Conservation (phyloP, 768 basidiomycete genomes). For the Lentinus brumalis region DNA sequence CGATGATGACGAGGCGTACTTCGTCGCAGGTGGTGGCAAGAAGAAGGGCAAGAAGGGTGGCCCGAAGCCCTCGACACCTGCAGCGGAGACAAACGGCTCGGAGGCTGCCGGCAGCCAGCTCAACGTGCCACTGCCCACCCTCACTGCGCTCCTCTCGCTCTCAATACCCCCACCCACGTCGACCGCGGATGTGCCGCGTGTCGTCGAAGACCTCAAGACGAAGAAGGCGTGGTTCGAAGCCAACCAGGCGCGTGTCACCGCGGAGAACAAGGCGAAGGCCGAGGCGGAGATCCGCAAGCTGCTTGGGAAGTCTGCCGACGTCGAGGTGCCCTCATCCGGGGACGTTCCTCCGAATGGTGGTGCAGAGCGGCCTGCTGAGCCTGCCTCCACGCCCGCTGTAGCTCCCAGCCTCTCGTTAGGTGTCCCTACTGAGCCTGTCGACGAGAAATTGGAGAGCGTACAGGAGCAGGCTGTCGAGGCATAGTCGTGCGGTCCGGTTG, state of each 20-base stretch:
- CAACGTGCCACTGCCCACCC: conserved; percentile 82
- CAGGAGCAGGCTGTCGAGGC: conserved; percentile 35
- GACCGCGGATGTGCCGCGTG: conserved; percentile 72
- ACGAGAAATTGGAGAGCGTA: conserved; percentile 45
- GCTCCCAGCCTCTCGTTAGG: conserved; percentile 32
- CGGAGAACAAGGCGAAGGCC: conserved; percentile 79
- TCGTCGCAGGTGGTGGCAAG: conserved; percentile 65
- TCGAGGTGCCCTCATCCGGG: conserved; percentile 30
- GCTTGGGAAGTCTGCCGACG: conserved; percentile 37
- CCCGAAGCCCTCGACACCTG: conserved; percentile 29
- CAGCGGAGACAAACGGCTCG: conserved; percentile 16
- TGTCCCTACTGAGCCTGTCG: conserved; percentile 42
- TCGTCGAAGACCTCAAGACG: conserved; percentile 86
- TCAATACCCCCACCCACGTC: conserved; percentile 90
- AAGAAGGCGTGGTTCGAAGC: conserved; percentile 96
- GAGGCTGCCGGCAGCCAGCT: conserved; percentile 41
- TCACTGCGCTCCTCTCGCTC: conserved; percentile 82
- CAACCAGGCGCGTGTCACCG: conserved; percentile 81
- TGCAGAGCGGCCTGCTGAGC: conserved; percentile 47
- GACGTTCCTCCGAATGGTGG: conserved; percentile 43
- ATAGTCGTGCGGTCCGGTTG: conserved; percentile 21
- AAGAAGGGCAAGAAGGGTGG: conserved; percentile 64
- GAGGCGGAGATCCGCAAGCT: conserved; percentile 74
- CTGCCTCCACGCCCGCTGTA: conserved; percentile 44
- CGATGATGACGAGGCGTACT: conserved; percentile 80